phyloP scores from a whole-genome alignment of 1,284 basidiomycete genomes.

The Tilletia walkeri region DNA sequence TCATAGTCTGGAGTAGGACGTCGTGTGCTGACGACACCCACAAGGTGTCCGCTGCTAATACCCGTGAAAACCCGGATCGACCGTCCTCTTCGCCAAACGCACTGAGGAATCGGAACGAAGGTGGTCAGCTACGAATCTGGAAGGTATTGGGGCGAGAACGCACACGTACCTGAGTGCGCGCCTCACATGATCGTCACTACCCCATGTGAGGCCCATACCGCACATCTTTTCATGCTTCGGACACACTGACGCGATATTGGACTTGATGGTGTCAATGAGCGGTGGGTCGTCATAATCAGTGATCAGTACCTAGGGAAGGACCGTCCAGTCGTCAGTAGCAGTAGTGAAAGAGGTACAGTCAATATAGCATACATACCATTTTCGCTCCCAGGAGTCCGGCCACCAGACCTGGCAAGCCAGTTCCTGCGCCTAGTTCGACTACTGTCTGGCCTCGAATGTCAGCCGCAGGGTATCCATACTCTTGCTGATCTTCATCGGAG shows the following conservation, averaged over 20 bases:
- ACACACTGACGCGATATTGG: conserved; percentile 17
- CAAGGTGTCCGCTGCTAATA: conserved; percentile 48
- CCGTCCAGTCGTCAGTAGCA: background rate
- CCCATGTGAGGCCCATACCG: conserved; percentile 34
- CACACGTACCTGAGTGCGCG: conserved; percentile 12
- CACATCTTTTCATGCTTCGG: conserved; percentile 6
- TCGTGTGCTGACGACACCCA: conserved; percentile 51
- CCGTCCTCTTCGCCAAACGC: no score
- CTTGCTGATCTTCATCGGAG: conserved; percentile 7
- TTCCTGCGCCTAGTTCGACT: conserved; percentile 48
- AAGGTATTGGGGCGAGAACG: background rate
- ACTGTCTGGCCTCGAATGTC: conserved; percentile 34
- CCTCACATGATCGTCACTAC: conserved; percentile 20
- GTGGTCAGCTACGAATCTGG: no score
- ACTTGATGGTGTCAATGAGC: conserved; percentile 27
- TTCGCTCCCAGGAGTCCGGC: conserved; percentile 33
- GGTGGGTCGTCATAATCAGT: conserved; percentile 38
- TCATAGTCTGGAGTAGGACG: conserved; percentile 39
- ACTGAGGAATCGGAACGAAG: no score
- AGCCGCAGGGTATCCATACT: conserved; percentile 19
- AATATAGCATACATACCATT: background rate
- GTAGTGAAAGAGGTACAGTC: background rate
- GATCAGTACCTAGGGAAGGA: conserved; percentile 23
- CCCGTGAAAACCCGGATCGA: conserved; percentile 31
- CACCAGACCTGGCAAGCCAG: conserved; percentile 41